phyloP scores from a whole-genome alignment of 2,329 filamentous ascomycete genomes.

The Harringtonia aguacate region DNA sequence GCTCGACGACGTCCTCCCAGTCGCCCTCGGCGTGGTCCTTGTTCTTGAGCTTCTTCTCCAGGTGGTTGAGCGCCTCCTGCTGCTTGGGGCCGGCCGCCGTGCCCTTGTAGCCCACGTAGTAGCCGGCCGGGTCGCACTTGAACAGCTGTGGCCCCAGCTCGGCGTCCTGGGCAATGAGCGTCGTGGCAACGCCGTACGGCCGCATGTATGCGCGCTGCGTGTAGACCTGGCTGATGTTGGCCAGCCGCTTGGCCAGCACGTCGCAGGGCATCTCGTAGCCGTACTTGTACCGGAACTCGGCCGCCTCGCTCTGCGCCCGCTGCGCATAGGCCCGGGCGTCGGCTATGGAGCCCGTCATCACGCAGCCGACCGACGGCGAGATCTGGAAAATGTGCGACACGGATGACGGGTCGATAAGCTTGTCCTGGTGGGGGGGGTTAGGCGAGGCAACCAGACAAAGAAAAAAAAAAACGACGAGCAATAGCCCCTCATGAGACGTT shows the following conservation, averaged over 20 bases:
- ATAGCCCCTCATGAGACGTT: neutral
- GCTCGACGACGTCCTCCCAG: slow-evolving; percentile 97
- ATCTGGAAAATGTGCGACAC: slow-evolving; percentile 97
- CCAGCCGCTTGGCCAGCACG: slow-evolving; percentile 88
- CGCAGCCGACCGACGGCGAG: slow-evolving; percentile 90
- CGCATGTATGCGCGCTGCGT: slow-evolving; percentile 98
- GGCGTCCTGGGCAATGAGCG: slow-evolving; percentile 84
- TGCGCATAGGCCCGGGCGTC: slow-evolving; percentile 90
- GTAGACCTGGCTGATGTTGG: slow-evolving; percentile 99
- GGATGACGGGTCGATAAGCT: slow-evolving; percentile 94
- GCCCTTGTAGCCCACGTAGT: slow-evolving; percentile 97
- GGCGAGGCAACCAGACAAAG: neutral
- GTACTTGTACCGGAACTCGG: slow-evolving; percentile 96
- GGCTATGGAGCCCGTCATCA: slow-evolving; percentile 97
- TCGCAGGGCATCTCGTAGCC: slow-evolving; percentile 99
- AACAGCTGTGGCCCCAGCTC: slow-evolving; percentile 91
- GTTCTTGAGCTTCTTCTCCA: slow-evolving; percentile 99
- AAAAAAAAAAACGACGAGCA: neutral
- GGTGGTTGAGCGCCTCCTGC: slow-evolving; percentile 94
- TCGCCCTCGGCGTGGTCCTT: slow-evolving; percentile 85
- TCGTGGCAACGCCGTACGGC: slow-evolving; percentile 89
- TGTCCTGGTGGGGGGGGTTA: slow-evolving; percentile 60
- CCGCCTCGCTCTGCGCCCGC: slow-evolving; percentile 88
- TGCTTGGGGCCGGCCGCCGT: slow-evolving; percentile 96
- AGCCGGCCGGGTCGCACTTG: slow-evolving; percentile 97